These are phyloP conservation scores for Backusella westeae DNA, from an alignment of 192 early-diverging fungal genomes.

Conservation along the genomic window DNA sequence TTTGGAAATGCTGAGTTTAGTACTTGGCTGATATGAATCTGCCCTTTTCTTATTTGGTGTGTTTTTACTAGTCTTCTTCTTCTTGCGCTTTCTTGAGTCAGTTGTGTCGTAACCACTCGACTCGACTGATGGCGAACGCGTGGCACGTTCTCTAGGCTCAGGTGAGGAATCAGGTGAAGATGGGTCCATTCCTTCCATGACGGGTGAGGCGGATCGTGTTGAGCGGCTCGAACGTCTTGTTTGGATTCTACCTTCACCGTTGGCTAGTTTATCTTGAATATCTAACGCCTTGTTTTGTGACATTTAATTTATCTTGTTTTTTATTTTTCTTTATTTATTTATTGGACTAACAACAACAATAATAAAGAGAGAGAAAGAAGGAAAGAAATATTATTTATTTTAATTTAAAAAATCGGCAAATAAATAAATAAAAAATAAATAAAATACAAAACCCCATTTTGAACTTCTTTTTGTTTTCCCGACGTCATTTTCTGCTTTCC, in stretches of 20 bases:
- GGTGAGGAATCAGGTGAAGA: constrained; percentile 13
- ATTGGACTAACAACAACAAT: too few species aligned
- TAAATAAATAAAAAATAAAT: neutral
- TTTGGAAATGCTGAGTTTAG: constrained; percentile 3
- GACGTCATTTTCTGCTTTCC: neutral
- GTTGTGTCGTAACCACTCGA: constrained; percentile 6
- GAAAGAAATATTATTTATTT: neutral
- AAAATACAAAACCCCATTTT: neutral
- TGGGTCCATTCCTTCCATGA: neutral
- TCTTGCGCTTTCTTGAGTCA: neutral
- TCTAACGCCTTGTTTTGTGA: neutral
- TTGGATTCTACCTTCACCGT: neutral
- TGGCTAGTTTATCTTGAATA: neutral
- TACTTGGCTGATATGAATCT: constrained; percentile 11
- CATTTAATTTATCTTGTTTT: neutral
- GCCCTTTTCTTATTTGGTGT: constrained; percentile 12
- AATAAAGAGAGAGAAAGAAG: neutral
- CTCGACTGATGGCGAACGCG: constrained; percentile 22
- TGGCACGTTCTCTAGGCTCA: constrained; percentile 8
- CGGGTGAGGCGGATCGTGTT: constrained; percentile 17
- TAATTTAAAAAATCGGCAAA: neutral
- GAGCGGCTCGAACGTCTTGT: constrained; percentile 18
- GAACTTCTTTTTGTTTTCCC: neutral
- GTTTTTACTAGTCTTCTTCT: neutral
- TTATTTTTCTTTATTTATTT: neutral